Conservation (phyloP, 2,329 filamentous ascomycete species). For the Penicillium thymicola region DNA sequence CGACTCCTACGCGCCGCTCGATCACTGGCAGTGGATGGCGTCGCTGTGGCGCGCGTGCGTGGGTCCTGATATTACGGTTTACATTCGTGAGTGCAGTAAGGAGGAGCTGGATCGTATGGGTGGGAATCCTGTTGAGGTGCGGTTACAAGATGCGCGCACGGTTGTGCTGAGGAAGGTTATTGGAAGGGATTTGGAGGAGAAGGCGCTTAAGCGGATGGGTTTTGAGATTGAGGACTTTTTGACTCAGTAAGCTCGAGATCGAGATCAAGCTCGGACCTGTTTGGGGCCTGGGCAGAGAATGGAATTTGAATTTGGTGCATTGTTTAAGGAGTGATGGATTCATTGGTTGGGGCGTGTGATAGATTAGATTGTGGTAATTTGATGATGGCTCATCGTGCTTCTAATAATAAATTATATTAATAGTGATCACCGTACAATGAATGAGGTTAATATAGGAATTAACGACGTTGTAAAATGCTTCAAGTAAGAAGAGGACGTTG, state of each 20-base stretch:
- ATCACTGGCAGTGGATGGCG: conserved; percentile 98
- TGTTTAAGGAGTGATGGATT: not conserved
- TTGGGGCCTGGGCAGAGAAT: not conserved
- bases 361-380: conserved; percentile 1
- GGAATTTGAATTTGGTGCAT: conserved; percentile 1
- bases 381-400: not conserved
- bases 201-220: conserved; percentile 67
- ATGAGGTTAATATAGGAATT: not conserved
- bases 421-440: not conserved
- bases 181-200: conserved; percentile 57
- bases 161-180: conserved; percentile 52
- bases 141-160: conserved; percentile 46
- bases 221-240: conserved; percentile 82
- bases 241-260: conserved; percentile 30
- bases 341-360: not conserved
- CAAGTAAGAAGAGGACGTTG: not conserved
- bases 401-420: not conserved
- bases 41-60: conserved; percentile 86
- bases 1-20: conserved; percentile 74
- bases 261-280: not conserved
- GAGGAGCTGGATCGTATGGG: conserved; percentile 44
- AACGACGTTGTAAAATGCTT: not conserved
- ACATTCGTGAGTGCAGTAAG: conserved; percentile 42
- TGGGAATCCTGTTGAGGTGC: conserved; percentile 53
- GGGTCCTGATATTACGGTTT: conserved; percentile 64